Percentiles rank a stretch among this genome's conserved stretches.
Conservation (phyloP, 495 filamentous ascomycete species). For the Durotheca rogersii region DNA sequence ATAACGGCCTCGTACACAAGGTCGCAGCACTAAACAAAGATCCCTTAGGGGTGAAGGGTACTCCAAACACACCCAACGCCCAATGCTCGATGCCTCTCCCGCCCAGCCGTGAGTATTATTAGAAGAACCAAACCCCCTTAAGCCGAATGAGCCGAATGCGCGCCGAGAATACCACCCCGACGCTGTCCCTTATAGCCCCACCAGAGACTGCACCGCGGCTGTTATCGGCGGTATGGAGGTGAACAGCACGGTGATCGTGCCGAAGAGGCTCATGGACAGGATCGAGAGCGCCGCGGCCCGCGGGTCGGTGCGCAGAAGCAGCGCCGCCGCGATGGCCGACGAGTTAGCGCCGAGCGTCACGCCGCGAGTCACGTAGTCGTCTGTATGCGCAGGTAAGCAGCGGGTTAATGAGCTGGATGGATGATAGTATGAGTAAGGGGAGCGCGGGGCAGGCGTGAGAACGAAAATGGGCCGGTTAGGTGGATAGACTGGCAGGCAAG, state of each 20-base stretch:
- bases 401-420: background rate
- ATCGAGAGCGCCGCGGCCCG: conserved; percentile 56
- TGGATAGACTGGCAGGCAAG: background rate
- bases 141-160: too few species aligned
- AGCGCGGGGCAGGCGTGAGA: background rate
- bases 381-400: conserved; percentile 19
- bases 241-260: conserved; percentile 53
- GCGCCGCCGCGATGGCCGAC: conserved; percentile 54
- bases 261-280: conserved; percentile 57
- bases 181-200: conserved; percentile 32
- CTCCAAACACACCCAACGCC: too few species aligned
- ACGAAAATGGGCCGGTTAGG: background rate
- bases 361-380: conserved; percentile 58
- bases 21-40: too few species aligned
- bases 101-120: too few species aligned
- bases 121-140: too few species aligned
- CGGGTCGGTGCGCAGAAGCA: conserved; percentile 52
- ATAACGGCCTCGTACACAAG: too few species aligned
- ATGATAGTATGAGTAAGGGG: background rate
- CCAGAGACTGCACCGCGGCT: conserved; percentile 41
- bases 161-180: too few species aligned
- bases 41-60: too few species aligned
- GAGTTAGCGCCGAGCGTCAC: conserved; percentile 57
- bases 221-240: conserved; percentile 50
- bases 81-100: too few species aligned